Base-by-base conservation (phyloP, 2,329 filamentous ascomycete genomes). In the Plenodomus biglobosus region DNA sequence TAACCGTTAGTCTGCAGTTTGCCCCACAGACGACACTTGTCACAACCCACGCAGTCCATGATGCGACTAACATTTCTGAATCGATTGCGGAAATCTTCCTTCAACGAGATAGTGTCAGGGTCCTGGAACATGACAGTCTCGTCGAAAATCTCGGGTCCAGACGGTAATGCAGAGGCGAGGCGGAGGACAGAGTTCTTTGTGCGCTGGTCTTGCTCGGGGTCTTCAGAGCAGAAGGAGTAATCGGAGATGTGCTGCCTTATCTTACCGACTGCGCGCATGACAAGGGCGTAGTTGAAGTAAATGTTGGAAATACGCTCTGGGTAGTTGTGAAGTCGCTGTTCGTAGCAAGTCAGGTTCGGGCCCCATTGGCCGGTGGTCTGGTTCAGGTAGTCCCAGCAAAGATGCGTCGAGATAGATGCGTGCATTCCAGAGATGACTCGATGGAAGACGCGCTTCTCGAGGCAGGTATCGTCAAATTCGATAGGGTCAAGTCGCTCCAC, bases 381-480 rank as follows among this genome's bases (percentile, higher is more conserved):
- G 73, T 99, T 96, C 55, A 97, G 78, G 65, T 94, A 96, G 65
- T 97, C 88, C 85, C 88, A 94, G 80, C 94, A 99, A 36, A 99
- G 78, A 73, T 99, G 94, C 0, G 92, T 89, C 57, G 90, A 96
- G 71, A 99, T 99, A 56, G 92, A 96, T 15, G 94, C 90, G 72
- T 99, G 94, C 94, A 99, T 96, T 37, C 94, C 94, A 42, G 91
- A 96, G 53, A 99, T 85, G 55, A 99, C 85, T 6, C 92, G 84
- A 75, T 97, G 94, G 72, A 99, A 99, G 32, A 97, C 94, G n/a
- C 94, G 87, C 80, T 99, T 97, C 78, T 99, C 94, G 19, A 99
- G 76, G 65, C 94, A 99, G 67, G 96, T 89, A 60, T 96, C 92
- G 59, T 96, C 91, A 40, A 85, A 80, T 57, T 94, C 88, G 41